Evolutionary conservation across 2,329 filamentous ascomycete genomes (phyloP), one percentile per base, ranked within the genome.

Genomic region (Phoma sp.): DNA sequence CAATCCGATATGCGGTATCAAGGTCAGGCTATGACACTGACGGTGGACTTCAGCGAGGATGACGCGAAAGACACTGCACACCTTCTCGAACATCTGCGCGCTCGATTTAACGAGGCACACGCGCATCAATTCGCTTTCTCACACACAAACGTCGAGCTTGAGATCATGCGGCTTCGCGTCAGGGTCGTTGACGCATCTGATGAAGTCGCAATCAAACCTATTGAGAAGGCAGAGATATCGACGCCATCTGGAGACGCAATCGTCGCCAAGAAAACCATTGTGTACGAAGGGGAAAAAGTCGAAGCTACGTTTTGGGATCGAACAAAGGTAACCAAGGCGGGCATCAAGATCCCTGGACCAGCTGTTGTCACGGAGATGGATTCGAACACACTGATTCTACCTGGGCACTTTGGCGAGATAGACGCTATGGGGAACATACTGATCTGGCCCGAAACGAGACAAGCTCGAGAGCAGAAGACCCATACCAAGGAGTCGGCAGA

Each of bases 341-440:
- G 79, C 1, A 66, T 77, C 33, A 71, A 72, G 32, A 67, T 82
- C 2, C 45, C 64, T 1, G 80, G 80, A 0, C 80, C 80, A 4
- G 79, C 78, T 35, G 71, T 82, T n/a, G 64, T 82, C 33, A 76
- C 76, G 0, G 79, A 82, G 55, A 81, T 81, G 77, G 80, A 82
- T 58, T 80, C 78, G 18, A 82, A 82, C 58, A 82, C 80, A 0
- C 68, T 82, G 2, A 78, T 82, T 24, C 69, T 81, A 4, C 80
- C 80, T 0, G 79, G 78, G 0, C 78, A 74, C 52, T 72, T 72
- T 39, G 79, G 78, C 4, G 77, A 80, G 54, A 76, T 81, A 5
- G 80, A 82, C 52, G 62, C 59, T 5, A 77, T 80, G 42, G 79
- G 79, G 3, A 82, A 82, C 58, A 80, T 82, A 14, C 66, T 82